A percentile compares a stretch with the other conserved stretches of the same genome.
phyloP scores from a whole-genome alignment of 495 filamentous ascomycete genomes.

The Aspergillus indologenus region DNA sequence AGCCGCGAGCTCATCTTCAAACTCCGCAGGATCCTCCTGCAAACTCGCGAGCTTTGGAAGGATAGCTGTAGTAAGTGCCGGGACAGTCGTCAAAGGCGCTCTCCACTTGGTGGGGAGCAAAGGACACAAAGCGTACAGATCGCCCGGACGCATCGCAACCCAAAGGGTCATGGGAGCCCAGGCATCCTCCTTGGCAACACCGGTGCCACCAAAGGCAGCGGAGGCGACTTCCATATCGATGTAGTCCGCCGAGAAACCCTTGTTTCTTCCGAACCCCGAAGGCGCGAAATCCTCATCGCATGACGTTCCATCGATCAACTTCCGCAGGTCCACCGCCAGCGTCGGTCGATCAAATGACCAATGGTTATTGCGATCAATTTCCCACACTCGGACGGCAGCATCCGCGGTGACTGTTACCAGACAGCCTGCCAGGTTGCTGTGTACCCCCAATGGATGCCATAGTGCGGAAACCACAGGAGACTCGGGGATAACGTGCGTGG shows the following conservation, averaged over 20 bases:
- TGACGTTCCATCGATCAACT: conserved; percentile 73
- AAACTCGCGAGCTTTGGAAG: conserved; percentile 60
- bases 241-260: conserved; percentile 77
- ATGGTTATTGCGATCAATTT: conserved; percentile 71
- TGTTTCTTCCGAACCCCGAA: conserved; percentile 64
- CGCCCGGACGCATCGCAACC: conserved; percentile 84
- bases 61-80: conserved; percentile 72
- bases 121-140: conserved; percentile 88
- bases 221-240: conserved; percentile 86
- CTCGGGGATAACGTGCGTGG: conserved; percentile 80
- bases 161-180: conserved; percentile 92
- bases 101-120: conserved; percentile 79
- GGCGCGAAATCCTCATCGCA: conserved; percentile 73
- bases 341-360: conserved; percentile 82
- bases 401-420: conserved; percentile 83
- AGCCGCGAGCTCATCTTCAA: conserved; percentile 47
- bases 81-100: conserved; percentile 68
- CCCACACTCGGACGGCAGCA: conserved; percentile 83
- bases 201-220: conserved; percentile 74
- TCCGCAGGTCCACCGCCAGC: conserved; percentile 76
- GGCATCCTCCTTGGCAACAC: conserved; percentile 60
- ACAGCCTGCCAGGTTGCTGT: conserved; percentile 53
- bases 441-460: conserved; percentile 83
- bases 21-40: conserved; percentile 55
- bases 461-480: conserved; percentile 70